These are phyloP conservation scores for Hypoxylon sp. DNA, from an alignment of 2,329 filamentous ascomycete genomes.

Conservation along the genomic window DNA sequence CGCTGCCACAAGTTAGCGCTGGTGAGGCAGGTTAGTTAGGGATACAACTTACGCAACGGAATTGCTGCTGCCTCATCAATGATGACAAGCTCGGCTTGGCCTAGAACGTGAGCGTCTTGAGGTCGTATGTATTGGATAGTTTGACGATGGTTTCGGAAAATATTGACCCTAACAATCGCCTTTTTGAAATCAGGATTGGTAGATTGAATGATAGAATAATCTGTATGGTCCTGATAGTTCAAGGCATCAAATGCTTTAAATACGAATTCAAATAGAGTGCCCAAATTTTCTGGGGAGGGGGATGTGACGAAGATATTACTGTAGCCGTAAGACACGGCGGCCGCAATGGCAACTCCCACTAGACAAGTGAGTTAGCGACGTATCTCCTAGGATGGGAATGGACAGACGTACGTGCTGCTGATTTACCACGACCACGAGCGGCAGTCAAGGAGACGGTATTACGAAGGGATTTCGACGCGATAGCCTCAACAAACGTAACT, in stretches of 20 bases:
- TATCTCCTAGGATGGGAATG: background rate
- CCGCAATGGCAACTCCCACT: conserved; percentile 91
- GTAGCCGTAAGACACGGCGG: conserved; percentile 94
- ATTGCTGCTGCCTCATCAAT: conserved; percentile 99
- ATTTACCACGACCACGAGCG: conserved; percentile 94
- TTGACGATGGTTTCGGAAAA: conserved; percentile 92
- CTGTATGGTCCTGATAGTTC: conserved; percentile 91
- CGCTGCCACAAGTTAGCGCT: conserved; percentile 47
- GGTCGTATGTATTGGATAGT: conserved; percentile 99
- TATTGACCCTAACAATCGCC: conserved; percentile 95
- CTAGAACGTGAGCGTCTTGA: conserved; percentile 92
- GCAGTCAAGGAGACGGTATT: conserved; percentile 95
- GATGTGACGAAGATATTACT: conserved; percentile 99
- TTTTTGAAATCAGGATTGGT: conserved; percentile 99
- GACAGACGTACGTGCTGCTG: conserved; percentile 67
- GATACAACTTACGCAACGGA: conserved; percentile 65
- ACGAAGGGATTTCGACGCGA: conserved; percentile 92
- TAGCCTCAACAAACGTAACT: conserved; percentile 95
- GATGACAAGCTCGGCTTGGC: conserved; percentile 92
- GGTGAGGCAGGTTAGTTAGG: background rate
- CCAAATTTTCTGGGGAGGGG: conserved; percentile 96
- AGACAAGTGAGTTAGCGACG: conserved; percentile 14
- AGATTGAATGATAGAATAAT: conserved; percentile 98
- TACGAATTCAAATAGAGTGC: conserved; percentile 97
- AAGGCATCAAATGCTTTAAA: conserved; percentile 98